Conservation (phyloP, 179 eudicot species). For the Camellia oleifera region DNA sequence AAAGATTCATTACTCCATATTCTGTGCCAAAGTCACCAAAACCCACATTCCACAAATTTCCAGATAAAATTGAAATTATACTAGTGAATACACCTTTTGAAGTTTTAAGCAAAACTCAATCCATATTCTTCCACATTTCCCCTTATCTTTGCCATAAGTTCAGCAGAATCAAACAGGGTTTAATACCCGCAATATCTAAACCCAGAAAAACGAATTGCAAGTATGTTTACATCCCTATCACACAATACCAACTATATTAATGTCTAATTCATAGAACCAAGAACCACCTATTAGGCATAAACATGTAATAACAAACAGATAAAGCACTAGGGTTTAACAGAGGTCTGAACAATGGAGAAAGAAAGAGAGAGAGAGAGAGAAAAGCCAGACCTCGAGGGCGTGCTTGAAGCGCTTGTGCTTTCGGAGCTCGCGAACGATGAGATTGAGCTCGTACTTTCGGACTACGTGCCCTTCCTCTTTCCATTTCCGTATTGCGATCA, state of each 20-base stretch:
- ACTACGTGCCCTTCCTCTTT: slow-evolving; percentile 65
- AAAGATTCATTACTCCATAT: neutral
- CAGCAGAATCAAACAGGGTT: neutral
- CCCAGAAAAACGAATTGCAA: neutral
- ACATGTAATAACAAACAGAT: neutral
- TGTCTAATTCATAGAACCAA: neutral
- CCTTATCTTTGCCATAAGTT: neutral
- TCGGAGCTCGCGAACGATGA: slow-evolving; percentile 78
- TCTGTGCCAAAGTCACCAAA: neutral
- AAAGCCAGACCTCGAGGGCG: slow-evolving; percentile 72
- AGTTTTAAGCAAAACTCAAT: neutral
- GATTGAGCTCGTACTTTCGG: slow-evolving; percentile 81
- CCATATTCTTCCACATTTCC: slow-evolving; percentile 14
- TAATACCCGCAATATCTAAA: neutral
- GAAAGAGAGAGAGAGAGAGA: neutral
- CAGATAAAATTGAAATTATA: neutral
- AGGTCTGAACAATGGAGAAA: slow-evolving; percentile 2
- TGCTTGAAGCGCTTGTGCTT: slow-evolving; percentile 69
- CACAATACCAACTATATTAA: neutral
- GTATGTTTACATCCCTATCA: neutral
- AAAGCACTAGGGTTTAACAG: neutral
- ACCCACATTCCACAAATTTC: neutral
- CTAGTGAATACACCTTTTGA: neutral
- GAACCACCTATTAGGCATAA: neutral
- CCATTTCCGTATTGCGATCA: slow-evolving; percentile 60